phyloP scores from a whole-genome alignment of 345 rosid genomes.

The Microthlaspi erraticum region DNA sequence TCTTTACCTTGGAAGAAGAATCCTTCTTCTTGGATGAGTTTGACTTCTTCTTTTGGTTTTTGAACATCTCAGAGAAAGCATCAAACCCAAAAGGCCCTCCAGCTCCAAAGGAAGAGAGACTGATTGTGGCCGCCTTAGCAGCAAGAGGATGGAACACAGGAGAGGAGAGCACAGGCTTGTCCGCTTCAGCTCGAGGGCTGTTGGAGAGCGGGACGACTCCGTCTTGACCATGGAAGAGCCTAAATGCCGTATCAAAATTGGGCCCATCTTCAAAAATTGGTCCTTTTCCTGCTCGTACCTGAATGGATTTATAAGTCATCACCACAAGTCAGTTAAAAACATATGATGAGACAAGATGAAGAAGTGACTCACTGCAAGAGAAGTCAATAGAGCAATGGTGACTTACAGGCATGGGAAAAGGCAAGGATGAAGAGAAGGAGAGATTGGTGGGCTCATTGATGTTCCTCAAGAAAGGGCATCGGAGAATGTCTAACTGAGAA shows the following conservation, averaged over 20 bases:
- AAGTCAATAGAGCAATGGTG: neutral
- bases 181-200: conserved; percentile 48
- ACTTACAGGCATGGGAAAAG: conserved; percentile 82
- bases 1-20: conserved; percentile 71
- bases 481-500: conserved; percentile 58
- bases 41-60: conserved; percentile 59
- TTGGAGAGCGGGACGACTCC: conserved; percentile 96
- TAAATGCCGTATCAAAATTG: conserved; percentile 88
- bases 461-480: conserved; percentile 97
- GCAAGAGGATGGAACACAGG: conserved; percentile 88
- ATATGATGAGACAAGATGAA: conserved; percentile 1
- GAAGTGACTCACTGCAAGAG: neutral
- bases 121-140: conserved; percentile 92
- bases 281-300: conserved; percentile 73
- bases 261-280: conserved; percentile 99
- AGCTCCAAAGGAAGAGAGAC: conserved; percentile 89
- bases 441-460: conserved; percentile 94
- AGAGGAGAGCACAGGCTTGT: conserved; percentile 43
- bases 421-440: conserved; percentile 69
- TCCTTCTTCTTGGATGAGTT: conserved; percentile 67
- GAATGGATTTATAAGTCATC: conserved; percentile 10
- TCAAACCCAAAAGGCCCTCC: conserved; percentile 91
- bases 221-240: conserved; percentile 90
- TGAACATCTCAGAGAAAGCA: conserved; percentile 69
- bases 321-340: neutral